These are phyloP conservation scores for Diospyros lotus DNA, from an alignment of 148 eudicot species.

Conservation along the genomic window DNA sequence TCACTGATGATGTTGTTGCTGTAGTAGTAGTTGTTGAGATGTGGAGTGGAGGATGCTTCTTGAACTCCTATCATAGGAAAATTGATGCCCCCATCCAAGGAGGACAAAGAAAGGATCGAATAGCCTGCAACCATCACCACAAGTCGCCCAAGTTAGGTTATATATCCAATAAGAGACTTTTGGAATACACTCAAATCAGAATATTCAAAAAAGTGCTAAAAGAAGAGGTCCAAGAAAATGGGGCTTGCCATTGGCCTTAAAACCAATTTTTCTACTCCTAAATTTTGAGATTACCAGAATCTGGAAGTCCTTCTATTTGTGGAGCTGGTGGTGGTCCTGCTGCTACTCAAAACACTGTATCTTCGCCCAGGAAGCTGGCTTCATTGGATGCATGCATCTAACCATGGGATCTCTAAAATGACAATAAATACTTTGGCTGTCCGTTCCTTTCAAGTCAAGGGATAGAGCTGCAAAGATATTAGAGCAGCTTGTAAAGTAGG, in stretches of 20 bases:
- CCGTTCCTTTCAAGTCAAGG: constrained; percentile 65
- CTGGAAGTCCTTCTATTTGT: constrained; percentile 23
- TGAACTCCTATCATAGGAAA: too few species aligned
- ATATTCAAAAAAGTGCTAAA: too few species aligned
- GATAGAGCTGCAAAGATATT: constrained; percentile 72
- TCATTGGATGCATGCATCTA: constrained; percentile 13
- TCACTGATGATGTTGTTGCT: too few species aligned
- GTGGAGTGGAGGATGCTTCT: too few species aligned
- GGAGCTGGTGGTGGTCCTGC: constrained; percentile 31
- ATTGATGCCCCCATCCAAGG: too few species aligned
- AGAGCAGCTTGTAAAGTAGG: constrained; percentile 63
- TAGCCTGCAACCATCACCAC: too few species aligned
- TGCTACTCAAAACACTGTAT: constrained; percentile 24
- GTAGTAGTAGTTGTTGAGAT: too few species aligned
- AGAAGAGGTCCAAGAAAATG: too few species aligned
- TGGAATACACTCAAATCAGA: too few species aligned
- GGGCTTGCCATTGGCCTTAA: constrained; percentile 15
- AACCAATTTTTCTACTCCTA: constrained; percentile 61
- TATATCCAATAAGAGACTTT: too few species aligned
- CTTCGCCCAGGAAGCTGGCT: constrained; percentile 20
- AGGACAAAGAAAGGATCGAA: too few species aligned
- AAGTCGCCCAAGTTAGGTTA: too few species aligned
- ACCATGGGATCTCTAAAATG: constrained; percentile 24
- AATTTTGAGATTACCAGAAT: constrained; percentile 26
- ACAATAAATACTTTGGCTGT: constrained; percentile 26